Conservation (phyloP, 2,329 filamentous ascomycete species). For the Xylaria sp. region DNA sequence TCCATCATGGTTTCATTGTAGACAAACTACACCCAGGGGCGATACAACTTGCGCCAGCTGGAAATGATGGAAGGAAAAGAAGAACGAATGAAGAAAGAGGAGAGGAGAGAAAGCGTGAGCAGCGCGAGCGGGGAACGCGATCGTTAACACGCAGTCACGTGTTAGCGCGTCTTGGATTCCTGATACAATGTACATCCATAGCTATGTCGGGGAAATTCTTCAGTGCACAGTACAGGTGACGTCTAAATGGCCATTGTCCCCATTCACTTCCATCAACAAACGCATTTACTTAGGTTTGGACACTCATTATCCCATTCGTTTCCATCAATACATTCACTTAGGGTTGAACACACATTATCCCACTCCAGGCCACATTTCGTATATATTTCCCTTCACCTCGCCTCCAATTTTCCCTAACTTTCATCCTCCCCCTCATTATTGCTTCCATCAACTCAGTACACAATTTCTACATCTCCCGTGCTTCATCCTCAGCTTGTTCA, state of each 20-base stretch:
- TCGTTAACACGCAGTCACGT: constrained; percentile 37
- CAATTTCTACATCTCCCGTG: neutral
- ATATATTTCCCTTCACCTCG: neutral
- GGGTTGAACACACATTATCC: neutral
- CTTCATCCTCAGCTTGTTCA: neutral
- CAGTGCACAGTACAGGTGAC: too few relatives aligned
- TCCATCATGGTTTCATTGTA: constrained; percentile 35
- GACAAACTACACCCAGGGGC: neutral
- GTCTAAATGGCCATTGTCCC: too few relatives aligned
- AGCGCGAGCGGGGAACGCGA: constrained; percentile 23
- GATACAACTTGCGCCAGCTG: neutral
- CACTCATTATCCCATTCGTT: too few relatives aligned
- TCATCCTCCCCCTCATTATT: neutral
- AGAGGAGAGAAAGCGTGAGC: neutral
- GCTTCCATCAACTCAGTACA: neutral
- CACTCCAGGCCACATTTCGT: neutral
- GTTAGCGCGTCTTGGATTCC: constrained; percentile 23
- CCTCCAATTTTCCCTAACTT: neutral
- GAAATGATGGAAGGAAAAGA: too few relatives aligned
- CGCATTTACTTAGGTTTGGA: too few relatives aligned
- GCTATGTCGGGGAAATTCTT: neutral
- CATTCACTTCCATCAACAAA: too few relatives aligned
- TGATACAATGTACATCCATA: neutral
- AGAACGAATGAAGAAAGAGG: too few relatives aligned
- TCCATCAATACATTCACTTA: neutral